phyloP scores from a whole-genome alignment of 2,329 filamentous ascomycete species.

The Aspergillus terreus region DNA sequence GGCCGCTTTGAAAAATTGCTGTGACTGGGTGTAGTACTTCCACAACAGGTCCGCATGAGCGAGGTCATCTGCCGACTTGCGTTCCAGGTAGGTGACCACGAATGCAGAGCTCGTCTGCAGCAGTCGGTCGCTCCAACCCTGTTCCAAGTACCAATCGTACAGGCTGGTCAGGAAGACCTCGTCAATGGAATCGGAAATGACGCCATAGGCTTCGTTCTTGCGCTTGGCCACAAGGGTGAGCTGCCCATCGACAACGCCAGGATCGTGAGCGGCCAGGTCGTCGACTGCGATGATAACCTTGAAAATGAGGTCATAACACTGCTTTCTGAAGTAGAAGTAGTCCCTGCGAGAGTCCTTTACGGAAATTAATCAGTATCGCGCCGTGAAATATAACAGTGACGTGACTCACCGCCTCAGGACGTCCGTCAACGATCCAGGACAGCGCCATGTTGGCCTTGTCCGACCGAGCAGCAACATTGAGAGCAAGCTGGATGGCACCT shows the following conservation, averaged over 20 bases:
- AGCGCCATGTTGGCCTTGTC: constrained; percentile 85
- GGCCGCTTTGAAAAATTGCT: constrained; percentile 81
- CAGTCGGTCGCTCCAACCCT: constrained; percentile 80
- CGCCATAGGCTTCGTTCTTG: constrained; percentile 80
- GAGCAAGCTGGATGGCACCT: constrained; percentile 78
- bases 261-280: constrained; percentile 61
- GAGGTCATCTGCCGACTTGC: constrained; percentile 67
- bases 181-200: constrained; percentile 83
- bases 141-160: constrained; percentile 95
- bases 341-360: constrained; percentile 62
- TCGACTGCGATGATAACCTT: constrained; percentile 77
- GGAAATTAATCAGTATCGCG: constrained; percentile 11
- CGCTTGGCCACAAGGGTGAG: constrained; percentile 72
- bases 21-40: constrained; percentile 83
- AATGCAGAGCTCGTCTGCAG: constrained; percentile 80
- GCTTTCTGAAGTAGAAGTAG: constrained; percentile 67
- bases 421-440: constrained; percentile 81
- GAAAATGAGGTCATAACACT: constrained; percentile 85
- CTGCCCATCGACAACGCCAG: constrained; percentile 73
- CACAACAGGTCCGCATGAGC: constrained; percentile 87
- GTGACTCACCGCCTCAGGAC: constrained; percentile 53
- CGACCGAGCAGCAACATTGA: constrained; percentile 76
- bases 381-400: neutral
- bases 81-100: constrained; percentile 79
- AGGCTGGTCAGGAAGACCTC: constrained; percentile 93